Evolutionary conservation across 495 filamentous ascomycete species (phyloP).

Genomic region (Collariella sp.): DNA sequence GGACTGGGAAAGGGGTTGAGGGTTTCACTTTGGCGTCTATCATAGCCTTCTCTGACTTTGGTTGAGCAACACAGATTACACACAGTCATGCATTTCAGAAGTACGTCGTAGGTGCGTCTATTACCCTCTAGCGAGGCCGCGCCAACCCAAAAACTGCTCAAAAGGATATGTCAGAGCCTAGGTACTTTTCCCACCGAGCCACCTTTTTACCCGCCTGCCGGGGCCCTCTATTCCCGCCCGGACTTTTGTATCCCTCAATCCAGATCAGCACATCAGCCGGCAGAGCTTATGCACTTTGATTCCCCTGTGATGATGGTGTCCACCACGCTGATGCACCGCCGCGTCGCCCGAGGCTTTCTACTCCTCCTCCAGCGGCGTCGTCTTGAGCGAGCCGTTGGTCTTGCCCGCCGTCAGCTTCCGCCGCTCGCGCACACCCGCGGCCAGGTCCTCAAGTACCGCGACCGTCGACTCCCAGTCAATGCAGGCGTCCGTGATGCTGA

Average conservation of each 20-base stretch:
- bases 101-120: background rate
- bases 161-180: background rate
- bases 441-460: slow-evolving; percentile 74
- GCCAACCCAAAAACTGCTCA: background rate
- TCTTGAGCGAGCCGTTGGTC: slow-evolving; percentile 22
- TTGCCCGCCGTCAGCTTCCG: slow-evolving; percentile 39
- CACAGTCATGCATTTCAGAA: background rate
- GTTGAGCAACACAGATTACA: background rate
- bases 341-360: slow-evolving; percentile 12
- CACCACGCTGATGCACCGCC: too few relatives aligned
- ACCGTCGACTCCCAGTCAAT: slow-evolving; percentile 91
- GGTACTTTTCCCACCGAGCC: background rate
- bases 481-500: slow-evolving; percentile 96
- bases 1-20: too few relatives aligned
- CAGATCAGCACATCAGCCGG: background rate
- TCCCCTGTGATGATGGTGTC: background rate
- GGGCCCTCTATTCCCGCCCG: background rate
- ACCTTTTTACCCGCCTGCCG: background rate
- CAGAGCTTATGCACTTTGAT: background rate
- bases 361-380: slow-evolving; percentile 39
- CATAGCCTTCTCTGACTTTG: background rate
- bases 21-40: background rate
- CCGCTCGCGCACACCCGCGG: slow-evolving; percentile 71
- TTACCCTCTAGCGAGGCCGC: background rate
- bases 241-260: background rate